A percentile compares a stretch with the other conserved stretches of the same genome.
Conservation (phyloP, 2,329 filamentous ascomycete species). For the Monosporascus sp. region DNA sequence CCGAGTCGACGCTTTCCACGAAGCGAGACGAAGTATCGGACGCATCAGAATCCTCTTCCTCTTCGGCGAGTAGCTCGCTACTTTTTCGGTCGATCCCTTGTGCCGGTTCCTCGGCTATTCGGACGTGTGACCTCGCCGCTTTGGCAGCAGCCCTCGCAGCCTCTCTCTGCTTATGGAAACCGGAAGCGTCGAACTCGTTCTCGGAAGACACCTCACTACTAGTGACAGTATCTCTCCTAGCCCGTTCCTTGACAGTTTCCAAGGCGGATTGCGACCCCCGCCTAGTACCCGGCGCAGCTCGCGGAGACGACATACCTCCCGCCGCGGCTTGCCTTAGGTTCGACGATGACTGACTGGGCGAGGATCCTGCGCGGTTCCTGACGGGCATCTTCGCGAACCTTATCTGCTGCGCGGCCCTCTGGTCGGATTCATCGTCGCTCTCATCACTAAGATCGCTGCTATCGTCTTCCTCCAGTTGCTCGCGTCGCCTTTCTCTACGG, state of each 20-base stretch:
- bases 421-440: slow-evolving; percentile 72
- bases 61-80: slow-evolving; percentile 50
- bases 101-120: slow-evolving; percentile 44
- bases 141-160: slow-evolving; percentile 54
- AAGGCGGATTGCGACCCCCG: slow-evolving; percentile 68
- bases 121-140: slow-evolving; percentile 46
- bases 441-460: slow-evolving; percentile 82
- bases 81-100: slow-evolving; percentile 39
- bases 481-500: slow-evolving; percentile 54
- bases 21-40: slow-evolving; percentile 62
- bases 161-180: slow-evolving; percentile 59
- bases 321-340: slow-evolving; percentile 48
- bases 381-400: slow-evolving; percentile 96
- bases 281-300: slow-evolving; percentile 41
- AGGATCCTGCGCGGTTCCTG: slow-evolving; percentile 79
- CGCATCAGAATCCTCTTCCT: slow-evolving; percentile 55
- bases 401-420: slow-evolving; percentile 77
- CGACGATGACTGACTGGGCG: slow-evolving; percentile 65
- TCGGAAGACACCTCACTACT: slow-evolving; percentile 81
- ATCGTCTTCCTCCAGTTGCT: slow-evolving; percentile 79
- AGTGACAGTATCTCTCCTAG: slow-evolving; percentile 70
- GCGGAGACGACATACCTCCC: slow-evolving; percentile 41
- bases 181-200: slow-evolving; percentile 67
- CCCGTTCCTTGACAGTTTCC: slow-evolving; percentile 64
- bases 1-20: slow-evolving; percentile 63